Percentiles rank a stretch among this genome's conserved stretches.
Conservation (phyloP, 805 yeast species). For the Pichia paraexigua region DNA sequence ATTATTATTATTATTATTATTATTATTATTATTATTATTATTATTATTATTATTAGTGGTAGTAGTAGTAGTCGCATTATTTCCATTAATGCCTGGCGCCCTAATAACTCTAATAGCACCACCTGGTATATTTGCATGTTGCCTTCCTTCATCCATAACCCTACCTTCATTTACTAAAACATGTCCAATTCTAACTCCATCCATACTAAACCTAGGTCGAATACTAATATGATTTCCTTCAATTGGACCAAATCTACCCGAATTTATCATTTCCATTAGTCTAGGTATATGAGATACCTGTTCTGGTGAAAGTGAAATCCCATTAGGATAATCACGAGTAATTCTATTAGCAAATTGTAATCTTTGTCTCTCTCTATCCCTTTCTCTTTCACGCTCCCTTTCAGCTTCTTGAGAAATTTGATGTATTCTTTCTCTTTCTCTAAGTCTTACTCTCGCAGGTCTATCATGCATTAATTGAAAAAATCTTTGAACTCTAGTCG, state of each 20-base stretch:
- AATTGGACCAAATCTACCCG: neutral
- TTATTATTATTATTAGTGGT: no score
- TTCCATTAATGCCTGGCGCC: neutral
- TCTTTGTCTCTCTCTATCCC: neutral
- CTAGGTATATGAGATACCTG: neutral
- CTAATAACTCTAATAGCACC: neutral
- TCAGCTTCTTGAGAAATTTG: conserved; percentile 10
- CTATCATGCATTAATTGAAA: conserved; percentile 21
- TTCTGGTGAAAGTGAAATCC: neutral
- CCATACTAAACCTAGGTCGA: neutral
- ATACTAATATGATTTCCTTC: neutral
- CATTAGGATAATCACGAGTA: neutral
- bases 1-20: no score
- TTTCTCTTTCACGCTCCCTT: neutral
- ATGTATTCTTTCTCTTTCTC: conserved; percentile 7
- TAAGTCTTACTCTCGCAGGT: conserved; percentile 10
- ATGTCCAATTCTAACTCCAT: neutral
- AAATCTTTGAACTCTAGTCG: conserved; percentile 26
- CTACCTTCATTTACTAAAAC: neutral
- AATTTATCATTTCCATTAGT: neutral
- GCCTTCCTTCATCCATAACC: conserved; percentile 3
- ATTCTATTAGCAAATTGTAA: neutral
- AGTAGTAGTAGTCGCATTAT: no score
- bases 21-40: no score
- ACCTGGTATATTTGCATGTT: conserved; percentile 6